Conservation (phyloP, 1,139 yeast genomes). For the Nakaseomyces bracarensis region DNA sequence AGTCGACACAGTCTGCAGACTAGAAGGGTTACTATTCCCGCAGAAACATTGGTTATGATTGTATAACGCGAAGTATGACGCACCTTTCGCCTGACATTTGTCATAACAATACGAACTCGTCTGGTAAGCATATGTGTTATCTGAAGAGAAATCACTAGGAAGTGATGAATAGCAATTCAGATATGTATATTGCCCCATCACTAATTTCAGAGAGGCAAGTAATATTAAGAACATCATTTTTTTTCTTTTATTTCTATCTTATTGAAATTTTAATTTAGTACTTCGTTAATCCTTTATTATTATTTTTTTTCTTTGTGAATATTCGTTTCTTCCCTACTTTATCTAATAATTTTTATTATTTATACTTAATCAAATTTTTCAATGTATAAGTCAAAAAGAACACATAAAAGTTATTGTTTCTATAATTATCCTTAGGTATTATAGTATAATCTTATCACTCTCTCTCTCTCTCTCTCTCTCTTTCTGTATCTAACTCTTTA, state of each 20-base stretch:
- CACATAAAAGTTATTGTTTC: too few species aligned
- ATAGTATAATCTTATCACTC: too few species aligned
- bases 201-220: slow-evolving; percentile 5
- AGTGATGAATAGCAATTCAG: slow-evolving; percentile 32
- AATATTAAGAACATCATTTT: slow-evolving; percentile 1
- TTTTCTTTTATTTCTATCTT: background rate
- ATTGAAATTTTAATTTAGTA: background rate
- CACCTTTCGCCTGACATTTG: slow-evolving; percentile 35
- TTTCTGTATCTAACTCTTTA: background rate
- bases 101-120: slow-evolving; percentile 39
- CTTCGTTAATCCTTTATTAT: background rate
- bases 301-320: background rate
- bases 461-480: slow-evolving; percentile 1
- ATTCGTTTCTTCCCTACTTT: too few species aligned
- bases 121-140: slow-evolving; percentile 39
- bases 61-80: slow-evolving; percentile 45
- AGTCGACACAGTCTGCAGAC: slow-evolving; percentile 19
- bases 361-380: too few species aligned
- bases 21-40: slow-evolving; percentile 39
- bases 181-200: slow-evolving; percentile 12
- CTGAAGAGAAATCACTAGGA: slow-evolving; percentile 33
- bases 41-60: slow-evolving; percentile 49
- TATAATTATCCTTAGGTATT: too few species aligned
- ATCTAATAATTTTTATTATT: too few species aligned
- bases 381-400: too few species aligned